Evolutionary conservation across 148 eudicot species (phyloP).

Genomic region (Amaranthus cruentus): DNA sequence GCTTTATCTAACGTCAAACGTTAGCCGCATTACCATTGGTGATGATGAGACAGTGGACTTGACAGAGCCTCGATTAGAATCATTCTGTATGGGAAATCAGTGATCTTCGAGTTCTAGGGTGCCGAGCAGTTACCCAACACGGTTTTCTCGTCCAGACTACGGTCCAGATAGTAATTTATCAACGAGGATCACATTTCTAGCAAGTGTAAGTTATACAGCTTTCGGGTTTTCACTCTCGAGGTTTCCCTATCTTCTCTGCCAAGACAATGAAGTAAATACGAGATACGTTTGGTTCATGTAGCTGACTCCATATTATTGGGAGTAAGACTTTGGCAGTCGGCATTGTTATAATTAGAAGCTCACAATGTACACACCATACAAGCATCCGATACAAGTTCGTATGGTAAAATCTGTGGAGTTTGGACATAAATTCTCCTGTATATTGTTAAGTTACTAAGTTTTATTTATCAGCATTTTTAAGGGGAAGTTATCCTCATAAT

Average conservation of each 20-base stretch:
- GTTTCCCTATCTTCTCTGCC: neutral
- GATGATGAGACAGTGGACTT: slow-evolving; percentile 61
- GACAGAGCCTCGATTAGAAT: slow-evolving; percentile 65
- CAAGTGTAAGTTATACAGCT: neutral
- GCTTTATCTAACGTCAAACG: slow-evolving; percentile 36
- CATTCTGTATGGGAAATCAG: slow-evolving; percentile 42
- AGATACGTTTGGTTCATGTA: neutral
- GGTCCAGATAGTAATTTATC: neutral
- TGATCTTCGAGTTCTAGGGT: neutral
- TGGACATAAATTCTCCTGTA: neutral
- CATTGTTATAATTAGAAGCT: neutral
- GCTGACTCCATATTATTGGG: too few relatives aligned
- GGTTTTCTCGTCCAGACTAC: neutral
- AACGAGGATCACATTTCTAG: neutral
- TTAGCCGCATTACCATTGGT: slow-evolving; percentile 15
- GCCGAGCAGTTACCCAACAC: neutral
- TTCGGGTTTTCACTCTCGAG: neutral
- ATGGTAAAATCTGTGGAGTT: neutral
- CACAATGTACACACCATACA: neutral
- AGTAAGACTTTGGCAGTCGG: too few relatives aligned
- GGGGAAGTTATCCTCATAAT: too few relatives aligned
- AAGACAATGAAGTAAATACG: neutral
- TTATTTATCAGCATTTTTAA: neutral
- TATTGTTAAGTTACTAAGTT: neutral
- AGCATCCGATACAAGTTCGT: neutral